Base-by-base conservation (phyloP, 2,329 filamentous ascomycete species). In the Exophiala sp. region DNA sequence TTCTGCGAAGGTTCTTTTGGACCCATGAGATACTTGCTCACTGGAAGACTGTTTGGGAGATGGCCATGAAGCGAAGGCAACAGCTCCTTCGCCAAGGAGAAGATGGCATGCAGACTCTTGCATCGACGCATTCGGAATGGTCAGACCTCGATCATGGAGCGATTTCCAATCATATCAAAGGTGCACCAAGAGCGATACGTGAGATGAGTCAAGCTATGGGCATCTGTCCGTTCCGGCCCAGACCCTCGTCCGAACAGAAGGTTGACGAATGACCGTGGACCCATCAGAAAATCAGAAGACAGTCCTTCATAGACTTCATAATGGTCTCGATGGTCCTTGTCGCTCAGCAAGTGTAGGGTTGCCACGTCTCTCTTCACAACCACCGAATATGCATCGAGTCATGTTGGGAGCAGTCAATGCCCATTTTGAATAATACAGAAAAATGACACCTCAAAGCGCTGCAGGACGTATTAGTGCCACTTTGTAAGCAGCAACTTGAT, bases 1-100 rank as follows among this genome's bases (percentile, higher is more conserved):
- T 59, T 12, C 44, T 63, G 20, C 48, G 59, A 16, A 36, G 32
- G 1, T 59, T 54, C 47, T 62, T 58, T 33, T 62, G 54, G 50
- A 63, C 51, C n/a, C 20, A 57, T 10, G 43, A 47, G 2, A 45
- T 62, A 6, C 44, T 54, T 3, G 38, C 36, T 9, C 57, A 59
- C 24, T 62, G 61, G 58, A 50, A 52, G 36, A 38, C 48, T 10
- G 47, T 55, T 14, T 62, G 59, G 59, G 38, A 54, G 12, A 16
- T 24, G 5, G 59, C 51, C 24, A 58, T 59, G 52, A 42, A 49
- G 6, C 29, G 59, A 20, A 43, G 54, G 21, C 39, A 46, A 11
- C 55, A 53, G 21, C 35, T 58, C n/a, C 35, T 54, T 10, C 46
- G 39, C n/a, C 46, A 44, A 16, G 47, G 38, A 12, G 12, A 44